Evolutionary conservation across 2,329 filamentous ascomycete species (phyloP), one percentile per base, ranked within the genome.

Genomic region (Escovopsis sp.): DNA sequence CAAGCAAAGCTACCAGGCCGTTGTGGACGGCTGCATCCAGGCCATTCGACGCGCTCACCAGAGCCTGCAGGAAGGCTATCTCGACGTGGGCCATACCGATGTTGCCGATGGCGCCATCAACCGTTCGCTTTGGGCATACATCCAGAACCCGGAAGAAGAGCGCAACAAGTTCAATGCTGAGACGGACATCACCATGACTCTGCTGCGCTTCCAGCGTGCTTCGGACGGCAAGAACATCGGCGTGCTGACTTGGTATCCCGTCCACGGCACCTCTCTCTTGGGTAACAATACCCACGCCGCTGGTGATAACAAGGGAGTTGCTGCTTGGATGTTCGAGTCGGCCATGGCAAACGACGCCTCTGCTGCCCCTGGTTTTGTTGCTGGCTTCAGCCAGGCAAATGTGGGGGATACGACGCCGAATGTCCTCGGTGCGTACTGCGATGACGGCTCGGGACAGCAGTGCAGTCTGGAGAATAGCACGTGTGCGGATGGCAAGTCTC

Each of bases 271-370:
- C 0, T 94, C 86, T 1, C 75, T 95, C 61, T 76, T 88, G 23
- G 82, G 84, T 43, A 95, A 95, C 63, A 94, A 94, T 62, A 95
- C 87, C 0, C 70, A 94, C 12, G 76, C 91, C 40, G 80, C 87
- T 3, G 89, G 85, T n/a, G 89, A 96, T 60, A 96, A 96, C 66
- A 96, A 96, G 64, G 89, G 89, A 11, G 85, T 94, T 6, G 88
- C 89, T 2, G 84, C 88, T 0, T 82, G 82, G 56, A 66, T 94
- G 11, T 80, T 95, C 42, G 89, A 96, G 58, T 73, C 82, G 49
- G 78, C 74, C 41, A 69, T 82, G 39, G 58, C 64, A 3, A 61
- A 59, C n/a, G 68, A 75, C 15, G 55, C 66, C 2, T 68, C 65
- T 15, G 77, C 78, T 32, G 71, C 74, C 0, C 66, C 76, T 2